Percentiles rank a stretch among this genome's conserved stretches.
Conservation (phyloP, 2,329 filamentous ascomycete species). For the Colletotrichum lentis region DNA sequence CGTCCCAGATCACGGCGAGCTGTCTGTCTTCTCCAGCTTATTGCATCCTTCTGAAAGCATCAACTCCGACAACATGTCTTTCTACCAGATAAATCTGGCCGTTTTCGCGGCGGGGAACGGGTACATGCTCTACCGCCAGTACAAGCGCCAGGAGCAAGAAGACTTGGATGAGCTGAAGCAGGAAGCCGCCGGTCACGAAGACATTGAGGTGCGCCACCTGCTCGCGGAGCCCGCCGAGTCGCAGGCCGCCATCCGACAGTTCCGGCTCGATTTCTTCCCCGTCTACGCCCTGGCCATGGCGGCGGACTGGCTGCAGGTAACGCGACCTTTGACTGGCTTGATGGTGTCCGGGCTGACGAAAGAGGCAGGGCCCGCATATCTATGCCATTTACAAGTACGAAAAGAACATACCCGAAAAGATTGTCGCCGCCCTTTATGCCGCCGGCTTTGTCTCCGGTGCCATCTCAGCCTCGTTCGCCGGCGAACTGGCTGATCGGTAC, state of each 20-base stretch:
- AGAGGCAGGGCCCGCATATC: conserved; percentile 54
- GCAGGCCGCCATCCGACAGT: conserved; percentile 35
- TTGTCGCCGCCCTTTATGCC: conserved; percentile 56
- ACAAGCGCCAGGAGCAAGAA: conserved; percentile 31
- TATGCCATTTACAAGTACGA: conserved; percentile 63
- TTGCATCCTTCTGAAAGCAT: neutral
- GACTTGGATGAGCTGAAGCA: conserved; percentile 28
- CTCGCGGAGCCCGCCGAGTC: conserved; percentile 22
- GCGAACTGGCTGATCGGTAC: conserved; percentile 52
- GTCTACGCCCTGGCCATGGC: conserved; percentile 46
- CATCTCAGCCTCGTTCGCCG: conserved; percentile 53
- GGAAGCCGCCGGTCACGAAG: conserved; percentile 22
- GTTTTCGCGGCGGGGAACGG: conserved; percentile 41
- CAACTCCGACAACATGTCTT: conserved; percentile 36
- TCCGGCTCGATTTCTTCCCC: conserved; percentile 41
- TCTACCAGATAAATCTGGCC: conserved; percentile 42
- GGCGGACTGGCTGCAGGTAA: conserved; percentile 48
- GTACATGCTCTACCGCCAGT: conserved; percentile 42
- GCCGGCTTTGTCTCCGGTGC: conserved; percentile 60
- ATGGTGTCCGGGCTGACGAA: conserved; percentile 12
- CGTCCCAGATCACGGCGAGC: neutral
- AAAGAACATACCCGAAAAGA: conserved; percentile 54
- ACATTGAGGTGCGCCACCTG: conserved; percentile 29
- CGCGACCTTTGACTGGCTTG: neutral
- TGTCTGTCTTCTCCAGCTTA: neutral